Evolutionary conservation across 768 basidiomycete genomes (phyloP), one percentile per base, ranked within the genome.

Genomic region (Boletus speciosus): DNA sequence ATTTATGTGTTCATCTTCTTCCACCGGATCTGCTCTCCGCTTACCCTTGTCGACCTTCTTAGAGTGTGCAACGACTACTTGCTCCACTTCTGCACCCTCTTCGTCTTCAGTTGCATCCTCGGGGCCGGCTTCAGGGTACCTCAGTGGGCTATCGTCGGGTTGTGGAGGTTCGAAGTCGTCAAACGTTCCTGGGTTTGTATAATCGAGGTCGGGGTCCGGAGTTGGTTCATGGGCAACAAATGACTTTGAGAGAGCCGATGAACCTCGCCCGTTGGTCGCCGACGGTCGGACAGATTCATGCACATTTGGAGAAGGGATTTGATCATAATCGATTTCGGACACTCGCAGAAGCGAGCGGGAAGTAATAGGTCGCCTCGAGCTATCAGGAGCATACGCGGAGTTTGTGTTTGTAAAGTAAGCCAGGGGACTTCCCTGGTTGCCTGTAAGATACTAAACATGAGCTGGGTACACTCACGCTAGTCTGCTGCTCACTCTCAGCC

Each of bases 281-380:
- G 71, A 67, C 43, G 67, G 65, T 35, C 74, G 76, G 14, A 61
- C 62, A 11, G 64, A 58, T 3, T 29, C 43, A 27, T 68, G 67
- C 7, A 71, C 67, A 7, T 74, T 78, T 8, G 85, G 85, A 12
- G 85, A 86, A 1, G 85, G 85, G 1, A 86, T 74, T 44, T 76
- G 67, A 67, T 86, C 85, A 59, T 82, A 87, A 61, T 84, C 78
- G 16, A 83, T 64, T n/a, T 77, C 77, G 15, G 83, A 80, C 1
- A 74, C 74, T 7, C 81, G 82, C 54, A 73, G 64, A 37, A 80
- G 68, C n/a, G 78, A 73, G 4, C 82, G 78, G 21, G 77, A 74
- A 5, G 74, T 72, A 29, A 71, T 64, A 7, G 68, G 67, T 31
- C 77, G 73, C 36, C 72, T 61, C 5, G 61, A 58, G 42, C 52